Conservation (phyloP, 2,329 filamentous ascomycete species). For the Didymella glomerata region DNA sequence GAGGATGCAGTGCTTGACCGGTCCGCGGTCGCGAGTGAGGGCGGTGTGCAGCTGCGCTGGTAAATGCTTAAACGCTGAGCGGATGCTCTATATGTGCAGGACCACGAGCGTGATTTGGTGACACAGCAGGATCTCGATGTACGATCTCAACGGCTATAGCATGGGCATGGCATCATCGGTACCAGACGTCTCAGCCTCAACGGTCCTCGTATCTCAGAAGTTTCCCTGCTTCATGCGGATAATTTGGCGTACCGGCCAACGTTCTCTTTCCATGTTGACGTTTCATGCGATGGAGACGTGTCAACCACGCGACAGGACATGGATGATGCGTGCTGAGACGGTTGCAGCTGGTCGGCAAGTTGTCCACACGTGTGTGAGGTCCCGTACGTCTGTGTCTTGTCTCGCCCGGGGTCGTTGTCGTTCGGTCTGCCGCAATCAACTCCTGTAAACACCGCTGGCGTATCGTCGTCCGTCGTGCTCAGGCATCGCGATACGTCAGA, state of each 20-base stretch:
- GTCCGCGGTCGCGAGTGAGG: background rate
- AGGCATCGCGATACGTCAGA: slow-evolving; percentile 1
- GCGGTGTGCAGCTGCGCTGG: background rate
- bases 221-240: slow-evolving; percentile 14
- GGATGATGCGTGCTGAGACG: slow-evolving; percentile 17
- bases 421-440: slow-evolving; percentile 10
- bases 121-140: slow-evolving; percentile 16
- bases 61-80: background rate
- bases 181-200: slow-evolving; percentile 12
- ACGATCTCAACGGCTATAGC: slow-evolving; percentile 16
- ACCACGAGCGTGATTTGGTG: slow-evolving; percentile 4
- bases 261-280: slow-evolving; percentile 17
- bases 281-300: slow-evolving; percentile 20
- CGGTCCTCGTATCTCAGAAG: slow-evolving; percentile 10
- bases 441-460: background rate
- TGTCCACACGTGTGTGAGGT: slow-evolving; percentile 18
- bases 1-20: background rate
- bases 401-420: slow-evolving; percentile 7
- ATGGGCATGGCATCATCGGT: slow-evolving; percentile 14
- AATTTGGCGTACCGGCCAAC: slow-evolving; percentile 13
- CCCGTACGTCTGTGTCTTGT: slow-evolving; percentile 11
- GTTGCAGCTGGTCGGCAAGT: slow-evolving; percentile 11
- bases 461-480: slow-evolving; percentile 3
- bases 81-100: slow-evolving; percentile 5
- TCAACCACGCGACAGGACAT: slow-evolving; percentile 20